These are phyloP conservation scores for Triticum urartu DNA, from an alignment of 176 grass and related monocot genomes.

Conservation along the genomic window DNA sequence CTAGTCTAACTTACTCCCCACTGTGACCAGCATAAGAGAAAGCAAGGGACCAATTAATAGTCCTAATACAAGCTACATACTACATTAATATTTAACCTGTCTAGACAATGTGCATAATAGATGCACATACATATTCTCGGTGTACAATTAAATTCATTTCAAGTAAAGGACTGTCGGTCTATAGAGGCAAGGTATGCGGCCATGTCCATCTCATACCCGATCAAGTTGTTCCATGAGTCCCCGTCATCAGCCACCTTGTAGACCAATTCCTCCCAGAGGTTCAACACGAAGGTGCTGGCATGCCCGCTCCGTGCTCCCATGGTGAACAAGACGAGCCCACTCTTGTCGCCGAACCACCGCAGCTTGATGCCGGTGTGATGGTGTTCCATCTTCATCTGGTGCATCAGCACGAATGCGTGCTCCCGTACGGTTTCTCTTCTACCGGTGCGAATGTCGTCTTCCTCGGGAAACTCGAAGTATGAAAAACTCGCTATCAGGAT, in stretches of 20 bases:
- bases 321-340: background rate
- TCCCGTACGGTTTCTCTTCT: background rate
- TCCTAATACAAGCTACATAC: too few relatives aligned
- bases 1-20: too few relatives aligned
- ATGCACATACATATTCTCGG: too few relatives aligned
- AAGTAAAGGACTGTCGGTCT: too few relatives aligned
- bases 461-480: background rate
- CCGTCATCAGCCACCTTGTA: background rate
- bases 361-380: background rate
- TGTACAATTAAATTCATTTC: too few relatives aligned
- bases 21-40: too few relatives aligned
- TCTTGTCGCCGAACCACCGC: conserved; percentile 4
- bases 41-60: too few relatives aligned
- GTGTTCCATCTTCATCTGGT: background rate
- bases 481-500: background rate
- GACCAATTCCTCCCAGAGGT: background rate
- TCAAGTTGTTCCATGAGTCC: background rate
- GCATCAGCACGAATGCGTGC: background rate
- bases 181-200: background rate
- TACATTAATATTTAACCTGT: too few relatives aligned
- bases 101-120: too few relatives aligned
- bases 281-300: background rate
- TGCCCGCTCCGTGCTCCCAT: background rate
- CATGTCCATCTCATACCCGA: conserved; percentile 12
- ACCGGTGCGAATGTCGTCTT: background rate